phyloP scores from a whole-genome alignment of 2,329 filamentous ascomycete species.

The Teratosphaeria viscida region DNA sequence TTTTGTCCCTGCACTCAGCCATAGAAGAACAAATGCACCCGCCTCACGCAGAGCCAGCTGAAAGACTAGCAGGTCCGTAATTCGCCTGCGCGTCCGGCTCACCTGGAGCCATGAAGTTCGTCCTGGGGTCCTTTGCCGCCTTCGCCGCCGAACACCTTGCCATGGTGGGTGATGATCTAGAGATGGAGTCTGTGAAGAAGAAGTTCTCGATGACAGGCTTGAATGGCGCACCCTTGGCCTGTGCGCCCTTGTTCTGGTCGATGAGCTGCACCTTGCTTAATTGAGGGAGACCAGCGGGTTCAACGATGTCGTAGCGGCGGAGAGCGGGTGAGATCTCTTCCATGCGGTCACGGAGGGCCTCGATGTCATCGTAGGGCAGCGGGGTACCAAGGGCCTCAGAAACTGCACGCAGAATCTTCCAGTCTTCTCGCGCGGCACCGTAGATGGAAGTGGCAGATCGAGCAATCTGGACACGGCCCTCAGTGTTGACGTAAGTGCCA shows the following conservation, averaged over 20 bases:
- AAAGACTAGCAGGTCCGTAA: conserved; percentile 24
- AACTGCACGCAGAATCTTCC: conserved; percentile 93
- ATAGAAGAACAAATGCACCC: not conserved
- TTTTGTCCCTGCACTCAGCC: not conserved
- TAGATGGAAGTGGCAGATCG: conserved; percentile 80
- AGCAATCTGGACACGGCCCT: conserved; percentile 90
- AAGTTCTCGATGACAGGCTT: conserved; percentile 90
- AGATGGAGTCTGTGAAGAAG: conserved; percentile 96
- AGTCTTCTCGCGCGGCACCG: conserved; percentile 86
- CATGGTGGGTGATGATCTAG: conserved; percentile 96
- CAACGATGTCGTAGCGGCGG: conserved; percentile 80
- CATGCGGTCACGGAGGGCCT: conserved; percentile 84
- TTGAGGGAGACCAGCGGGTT: conserved; percentile 40
- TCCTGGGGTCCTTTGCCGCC: conserved; percentile 45
- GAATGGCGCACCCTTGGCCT: conserved; percentile 53
- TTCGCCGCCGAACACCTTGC: conserved; percentile 92
- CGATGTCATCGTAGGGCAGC: conserved; percentile 87
- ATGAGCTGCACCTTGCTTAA: conserved; percentile 80
- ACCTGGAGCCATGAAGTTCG: conserved; percentile 43
- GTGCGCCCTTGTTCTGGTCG: conserved; percentile 86
- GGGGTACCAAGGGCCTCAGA: conserved; percentile 83
- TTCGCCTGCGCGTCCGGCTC: conserved; percentile 30
- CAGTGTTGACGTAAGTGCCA: conserved; percentile 94
- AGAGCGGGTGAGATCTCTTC: conserved; percentile 86
- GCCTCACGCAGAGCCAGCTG: not conserved